phyloP scores from a whole-genome alignment of 2,329 filamentous ascomycete species.

The Plenodomus tracheiphilus region DNA sequence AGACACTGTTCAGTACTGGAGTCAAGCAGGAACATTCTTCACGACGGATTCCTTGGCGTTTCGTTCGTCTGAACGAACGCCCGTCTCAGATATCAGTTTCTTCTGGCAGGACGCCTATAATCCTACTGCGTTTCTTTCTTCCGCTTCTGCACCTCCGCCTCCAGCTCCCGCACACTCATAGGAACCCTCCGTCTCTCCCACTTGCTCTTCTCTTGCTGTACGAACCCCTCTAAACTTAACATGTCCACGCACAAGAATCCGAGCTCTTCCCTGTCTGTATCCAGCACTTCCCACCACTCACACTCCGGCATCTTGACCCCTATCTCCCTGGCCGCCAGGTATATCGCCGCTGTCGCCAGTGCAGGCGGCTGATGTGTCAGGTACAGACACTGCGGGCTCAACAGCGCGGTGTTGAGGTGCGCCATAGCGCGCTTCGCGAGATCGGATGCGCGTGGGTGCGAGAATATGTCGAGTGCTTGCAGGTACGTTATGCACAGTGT shows the following conservation, averaged over 20 bases:
- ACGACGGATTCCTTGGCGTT: not conserved
- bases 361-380: constrained; percentile 87
- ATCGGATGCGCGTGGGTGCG: constrained; percentile 47
- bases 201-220: constrained; percentile 60
- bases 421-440: constrained; percentile 70
- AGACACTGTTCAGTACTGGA: not conserved
- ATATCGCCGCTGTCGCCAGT: constrained; percentile 85
- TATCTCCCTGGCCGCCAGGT: constrained; percentile 79
- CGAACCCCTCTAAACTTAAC: constrained; percentile 75
- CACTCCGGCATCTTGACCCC: constrained; percentile 77
- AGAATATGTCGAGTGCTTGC: constrained; percentile 77
- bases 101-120: not conserved
- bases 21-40: not conserved
- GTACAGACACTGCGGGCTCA: constrained; percentile 88
- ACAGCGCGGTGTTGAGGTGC: constrained; percentile 81
- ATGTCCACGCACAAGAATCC: constrained; percentile 89
- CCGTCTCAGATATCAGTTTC: not conserved
- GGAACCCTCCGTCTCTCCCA: constrained; percentile 58
- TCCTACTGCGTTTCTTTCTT: not conserved
- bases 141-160: constrained; percentile 60
- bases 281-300: constrained; percentile 98
- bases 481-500: constrained; percentile 88
- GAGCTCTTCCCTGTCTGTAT: constrained; percentile 90
- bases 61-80: not conserved
- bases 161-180: constrained; percentile 61